Base-by-base conservation (phyloP, 2,329 filamentous ascomycete genomes). In the Aspergillus calidoustus region DNA sequence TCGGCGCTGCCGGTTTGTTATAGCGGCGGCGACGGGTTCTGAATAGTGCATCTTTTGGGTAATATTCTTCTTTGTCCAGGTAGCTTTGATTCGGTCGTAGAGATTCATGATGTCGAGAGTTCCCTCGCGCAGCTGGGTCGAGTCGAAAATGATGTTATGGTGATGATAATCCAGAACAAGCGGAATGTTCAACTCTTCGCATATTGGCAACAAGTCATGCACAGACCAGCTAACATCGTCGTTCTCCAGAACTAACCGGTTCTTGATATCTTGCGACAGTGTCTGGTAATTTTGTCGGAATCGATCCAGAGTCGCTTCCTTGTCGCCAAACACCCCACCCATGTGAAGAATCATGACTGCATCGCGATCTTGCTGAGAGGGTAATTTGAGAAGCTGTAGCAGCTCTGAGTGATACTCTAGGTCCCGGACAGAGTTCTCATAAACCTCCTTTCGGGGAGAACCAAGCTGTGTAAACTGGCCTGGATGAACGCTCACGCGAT, bases 11-110 rank as follows among this genome's bases (percentile, higher is more conserved):
- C 87, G 85, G 0, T 85, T 85, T 0, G 93, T 96, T 46, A 96
- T 85, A 1, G 93, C 92, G n/a, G 86, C 82, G 0, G 89, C 83
- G 8, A 86, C 88, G 0, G 89, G 90, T 73, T 98, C 94, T 28
- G 91, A 96, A 77, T 97, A 97, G 72, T 98, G 94, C 92, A 97
- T 97, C 79, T 98, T 98, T 69, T 95, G 94, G 2, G 83, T 93
- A 66, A 97, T 97, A 1, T 84, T 81, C 74, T 97, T 98, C 31
- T 87, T 84, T 0, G 84, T 86, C 94, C 94, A 98, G 0, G 92
- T 97, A 3, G 89, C 87, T 48, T 86, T 84, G 70, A 98, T 98
- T 4, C 90, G 87, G 0, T 89, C 88, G 64, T 87, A 95, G 0
- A 97, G 79, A 0, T 82, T 76, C 53, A 90, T 88, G 65, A 98